phyloP scores from a whole-genome alignment of 2,329 filamentous ascomycete species.

The Tolypocladium capitatum region DNA sequence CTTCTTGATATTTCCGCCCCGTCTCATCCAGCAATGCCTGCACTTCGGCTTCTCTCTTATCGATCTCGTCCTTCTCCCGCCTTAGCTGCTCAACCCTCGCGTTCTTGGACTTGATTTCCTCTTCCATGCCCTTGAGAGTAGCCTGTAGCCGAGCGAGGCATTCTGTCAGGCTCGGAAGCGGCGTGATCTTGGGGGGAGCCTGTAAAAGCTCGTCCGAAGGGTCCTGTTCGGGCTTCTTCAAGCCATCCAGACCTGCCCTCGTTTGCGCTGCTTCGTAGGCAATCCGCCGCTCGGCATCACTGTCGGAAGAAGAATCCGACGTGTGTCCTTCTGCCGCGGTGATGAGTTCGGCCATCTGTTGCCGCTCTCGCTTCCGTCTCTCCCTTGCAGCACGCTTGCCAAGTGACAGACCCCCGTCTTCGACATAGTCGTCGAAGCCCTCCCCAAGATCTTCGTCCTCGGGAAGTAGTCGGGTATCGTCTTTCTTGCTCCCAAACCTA shows the following conservation, averaged over 20 bases:
- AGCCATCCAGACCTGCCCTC: constrained; percentile 68
- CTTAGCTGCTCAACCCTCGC: constrained; percentile 52
- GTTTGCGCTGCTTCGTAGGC: constrained; percentile 85
- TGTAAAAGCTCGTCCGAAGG: constrained; percentile 29
- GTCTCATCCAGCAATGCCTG: constrained; percentile 71
- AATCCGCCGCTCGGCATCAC: constrained; percentile 56
- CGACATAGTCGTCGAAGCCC: constrained; percentile 84
- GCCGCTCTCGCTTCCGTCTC: constrained; percentile 49
- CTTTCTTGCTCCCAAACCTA: constrained; percentile 32
- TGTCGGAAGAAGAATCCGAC: constrained; percentile 53
- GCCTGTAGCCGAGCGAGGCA: constrained; percentile 51
- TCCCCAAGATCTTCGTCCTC: constrained; percentile 91
- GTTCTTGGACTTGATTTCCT: constrained; percentile 45
- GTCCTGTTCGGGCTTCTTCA: constrained; percentile 31
- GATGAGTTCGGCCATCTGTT: constrained; percentile 76
- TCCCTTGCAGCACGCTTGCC: constrained; percentile 69
- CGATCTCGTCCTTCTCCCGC: constrained; percentile 54
- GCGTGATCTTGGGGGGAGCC: constrained; percentile 61
- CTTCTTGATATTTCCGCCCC: constrained; percentile 47
- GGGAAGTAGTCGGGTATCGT: constrained; percentile 59
- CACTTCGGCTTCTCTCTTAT: constrained; percentile 61
- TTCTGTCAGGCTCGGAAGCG: constrained; percentile 59
- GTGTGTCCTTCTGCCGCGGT: constrained; percentile 58
- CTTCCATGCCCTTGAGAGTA: constrained; percentile 50
- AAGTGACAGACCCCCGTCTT: constrained; percentile 67